phyloP scores from a whole-genome alignment of 1,284 basidiomycete species.

The Cerioporus squamosus region DNA sequence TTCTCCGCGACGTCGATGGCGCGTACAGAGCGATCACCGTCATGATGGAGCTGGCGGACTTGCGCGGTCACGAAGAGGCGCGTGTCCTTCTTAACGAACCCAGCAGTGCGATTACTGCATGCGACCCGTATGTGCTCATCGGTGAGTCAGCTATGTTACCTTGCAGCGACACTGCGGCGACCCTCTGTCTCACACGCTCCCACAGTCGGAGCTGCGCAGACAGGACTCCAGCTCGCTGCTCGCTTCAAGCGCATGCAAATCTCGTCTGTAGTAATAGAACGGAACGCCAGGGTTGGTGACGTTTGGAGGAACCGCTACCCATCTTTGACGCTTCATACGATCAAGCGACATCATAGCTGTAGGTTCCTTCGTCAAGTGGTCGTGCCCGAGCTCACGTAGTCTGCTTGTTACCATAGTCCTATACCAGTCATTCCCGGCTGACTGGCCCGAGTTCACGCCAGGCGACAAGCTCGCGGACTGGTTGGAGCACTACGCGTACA shows the following conservation, averaged over 20 bases:
- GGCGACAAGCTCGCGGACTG: slow-evolving; percentile 57
- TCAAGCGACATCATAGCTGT: slow-evolving; percentile 40
- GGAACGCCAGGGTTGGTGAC: slow-evolving; percentile 50
- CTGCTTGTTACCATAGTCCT: slow-evolving; percentile 36
- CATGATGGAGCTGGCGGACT: slow-evolving; percentile 32
- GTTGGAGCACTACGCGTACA: slow-evolving; percentile 63
- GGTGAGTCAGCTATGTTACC: neutral
- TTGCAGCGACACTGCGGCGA: too few species aligned
- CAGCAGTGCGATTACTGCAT: too few species aligned
- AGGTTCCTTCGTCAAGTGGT: slow-evolving; percentile 8
- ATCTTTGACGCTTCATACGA: slow-evolving; percentile 50
- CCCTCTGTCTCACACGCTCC: too few species aligned
- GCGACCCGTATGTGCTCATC: slow-evolving; percentile 31
- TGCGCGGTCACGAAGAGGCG: slow-evolving; percentile 33
- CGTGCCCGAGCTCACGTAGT: too few species aligned
- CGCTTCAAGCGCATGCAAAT: slow-evolving; percentile 58
- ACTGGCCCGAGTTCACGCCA: slow-evolving; percentile 33
- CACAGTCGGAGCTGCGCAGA: slow-evolving; percentile 57
- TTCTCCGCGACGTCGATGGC: slow-evolving; percentile 27
- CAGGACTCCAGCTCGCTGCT: slow-evolving; percentile 54
- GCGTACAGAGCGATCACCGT: slow-evolving; percentile 27
- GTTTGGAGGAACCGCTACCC: slow-evolving; percentile 58
- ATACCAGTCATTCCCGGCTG: slow-evolving; percentile 34
- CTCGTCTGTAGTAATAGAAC: slow-evolving; percentile 51
- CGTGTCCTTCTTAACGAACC: slow-evolving; percentile 4